Conservation (phyloP, 2,329 filamentous ascomycete species). For the Beauveria caledonica region DNA sequence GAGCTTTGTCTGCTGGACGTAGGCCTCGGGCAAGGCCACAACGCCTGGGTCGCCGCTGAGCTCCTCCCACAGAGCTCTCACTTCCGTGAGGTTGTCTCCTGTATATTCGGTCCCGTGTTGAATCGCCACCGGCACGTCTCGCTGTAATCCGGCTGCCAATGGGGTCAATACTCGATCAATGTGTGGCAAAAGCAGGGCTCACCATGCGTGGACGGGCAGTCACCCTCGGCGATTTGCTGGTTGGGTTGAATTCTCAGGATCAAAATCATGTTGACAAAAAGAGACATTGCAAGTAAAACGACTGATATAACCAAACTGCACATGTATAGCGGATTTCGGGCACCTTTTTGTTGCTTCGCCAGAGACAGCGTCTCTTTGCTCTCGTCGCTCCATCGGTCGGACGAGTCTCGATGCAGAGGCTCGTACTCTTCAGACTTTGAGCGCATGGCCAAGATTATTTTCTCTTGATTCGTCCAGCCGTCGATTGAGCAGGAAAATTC, state of each 20-base stretch:
- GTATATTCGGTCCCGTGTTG: not conserved
- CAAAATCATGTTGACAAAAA: not conserved
- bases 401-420: not conserved
- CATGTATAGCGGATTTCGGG: not conserved
- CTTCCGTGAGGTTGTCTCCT: not conserved
- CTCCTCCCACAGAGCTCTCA: not conserved
- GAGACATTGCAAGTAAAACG: not conserved
- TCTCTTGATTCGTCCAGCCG: not conserved
- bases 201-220: not conserved
- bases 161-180: not conserved
- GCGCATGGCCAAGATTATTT: not conserved
- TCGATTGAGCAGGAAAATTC: not conserved
- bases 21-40: not conserved
- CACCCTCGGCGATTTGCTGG: not conserved
- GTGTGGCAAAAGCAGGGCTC: not conserved
- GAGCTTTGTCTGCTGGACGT: not conserved
- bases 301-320: not conserved
- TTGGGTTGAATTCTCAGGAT: not conserved
- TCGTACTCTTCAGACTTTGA: not conserved
- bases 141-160: not conserved
- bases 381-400: not conserved
- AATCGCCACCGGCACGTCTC: not conserved
- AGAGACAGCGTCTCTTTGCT: not conserved
- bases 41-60: slow-evolving; percentile 4
- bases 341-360: not conserved